Base-by-base conservation (phyloP, 2,329 filamentous ascomycete genomes). In the Aschersonia sp. region DNA sequence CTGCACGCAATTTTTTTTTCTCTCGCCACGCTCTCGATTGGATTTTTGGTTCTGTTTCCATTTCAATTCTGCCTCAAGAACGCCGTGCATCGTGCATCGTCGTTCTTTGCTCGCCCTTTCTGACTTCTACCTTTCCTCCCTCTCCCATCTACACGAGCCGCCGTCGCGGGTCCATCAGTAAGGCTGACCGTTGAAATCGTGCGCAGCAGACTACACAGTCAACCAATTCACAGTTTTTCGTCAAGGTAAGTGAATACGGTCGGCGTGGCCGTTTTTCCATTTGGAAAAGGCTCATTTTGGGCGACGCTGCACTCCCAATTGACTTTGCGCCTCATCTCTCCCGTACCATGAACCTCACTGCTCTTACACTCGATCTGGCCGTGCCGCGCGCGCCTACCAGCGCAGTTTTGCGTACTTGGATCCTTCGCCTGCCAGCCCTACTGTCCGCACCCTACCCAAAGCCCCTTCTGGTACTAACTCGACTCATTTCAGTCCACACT, bases 261-360 rank as follows among this genome's bases (percentile, higher is more conserved):
- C n/a, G 11, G 37, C 12, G 29, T 44, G 35, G 31, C 45, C 30
- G 14, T 31, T 14, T 30, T 51, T 22, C 22, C 22, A 39, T 39
- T 35, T 30, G 12, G 40, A 37, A 33, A 22, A 7, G 22, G 6
- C 30, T 42, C 40, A 58, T 58, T 60, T 41, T 12, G 29, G 12
- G 30, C 32, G 6, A 11, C 12, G 31, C 37, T 37, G 40, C 10
- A 6, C 4, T 12, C 37, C 31, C 43, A 45, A 63, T 63, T 53
- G 57, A 54, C 45, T 54, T 57, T 59, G 55, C 56, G 57, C 58
- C 56, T 58, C 54, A 40, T 47, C 43, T 35, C 7, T 8, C 5
- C 10, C 14, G 7, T 43, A 43, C 22, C 29, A 5, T 42, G 7
- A 7, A 7, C 40, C 40, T 14, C 47, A 22, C 37, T 2, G 46